Conservation (phyloP, 2,329 filamentous ascomycete species). For the Trichoderma hamatum region DNA sequence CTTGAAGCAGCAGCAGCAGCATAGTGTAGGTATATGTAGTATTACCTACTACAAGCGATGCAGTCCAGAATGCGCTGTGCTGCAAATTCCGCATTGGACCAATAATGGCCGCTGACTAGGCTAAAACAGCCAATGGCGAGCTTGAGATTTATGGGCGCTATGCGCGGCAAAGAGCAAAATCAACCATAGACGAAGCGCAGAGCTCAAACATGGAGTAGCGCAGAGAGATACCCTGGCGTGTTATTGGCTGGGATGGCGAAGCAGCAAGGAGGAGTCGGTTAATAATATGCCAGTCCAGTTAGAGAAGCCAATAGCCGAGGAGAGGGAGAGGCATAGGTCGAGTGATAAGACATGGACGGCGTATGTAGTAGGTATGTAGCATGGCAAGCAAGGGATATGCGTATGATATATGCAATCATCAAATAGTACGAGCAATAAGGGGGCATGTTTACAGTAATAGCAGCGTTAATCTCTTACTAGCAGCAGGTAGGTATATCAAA, state of each 20-base stretch:
- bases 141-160: slow-evolving; percentile 10
- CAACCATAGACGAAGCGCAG: neutral
- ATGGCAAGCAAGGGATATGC: neutral
- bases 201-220: neutral
- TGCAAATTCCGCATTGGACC: neutral
- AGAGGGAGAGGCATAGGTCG: no score
- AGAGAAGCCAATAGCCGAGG: no score
- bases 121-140: neutral
- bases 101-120: neutral
- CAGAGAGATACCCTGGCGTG: neutral
- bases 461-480: neutral
- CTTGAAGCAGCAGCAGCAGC: neutral
- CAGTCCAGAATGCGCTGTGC: neutral
- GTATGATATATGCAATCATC: slow-evolving; percentile 1
- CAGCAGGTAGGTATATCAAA: neutral
- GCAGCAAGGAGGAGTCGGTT: neutral
- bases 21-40: no score
- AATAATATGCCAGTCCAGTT: neutral
- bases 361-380: neutral
- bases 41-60: neutral
- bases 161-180: slow-evolving; percentile 14
- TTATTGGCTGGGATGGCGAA: neutral
- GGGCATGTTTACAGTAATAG: neutral
- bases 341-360: neutral
- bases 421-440: neutral